Percentiles rank a stretch among this genome's conserved stretches.
Conservation (phyloP, 1,284 basidiomycete genomes). For the Ceratobasidium sp. region DNA sequence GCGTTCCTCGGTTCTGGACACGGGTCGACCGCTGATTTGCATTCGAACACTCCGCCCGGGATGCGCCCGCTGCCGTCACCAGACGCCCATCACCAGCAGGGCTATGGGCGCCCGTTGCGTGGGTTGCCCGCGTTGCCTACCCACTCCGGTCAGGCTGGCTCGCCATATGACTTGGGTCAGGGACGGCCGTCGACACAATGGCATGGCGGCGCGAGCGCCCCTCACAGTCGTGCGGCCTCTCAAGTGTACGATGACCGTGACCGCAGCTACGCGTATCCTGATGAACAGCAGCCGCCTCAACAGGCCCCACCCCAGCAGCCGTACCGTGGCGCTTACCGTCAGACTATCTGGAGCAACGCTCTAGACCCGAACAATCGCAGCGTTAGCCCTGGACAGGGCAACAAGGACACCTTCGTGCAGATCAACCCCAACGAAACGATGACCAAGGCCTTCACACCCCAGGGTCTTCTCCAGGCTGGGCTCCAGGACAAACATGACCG, state of each 20-base stretch:
- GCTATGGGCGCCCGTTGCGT: constrained; percentile 45
- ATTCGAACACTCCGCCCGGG: constrained; percentile 47
- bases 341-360: constrained; percentile 82
- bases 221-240: constrained; percentile 39
- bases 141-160: constrained; percentile 20
- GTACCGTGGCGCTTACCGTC: constrained; percentile 52
- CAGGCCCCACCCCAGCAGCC: constrained; percentile 38
- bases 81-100: constrained; percentile 44
- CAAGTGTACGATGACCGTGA: constrained; percentile 42
- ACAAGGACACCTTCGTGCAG: constrained; percentile 79
- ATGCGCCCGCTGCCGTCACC: constrained; percentile 45
- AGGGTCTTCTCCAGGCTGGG: constrained; percentile 92
- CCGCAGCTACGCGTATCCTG: constrained; percentile 19
- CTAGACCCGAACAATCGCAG: constrained; percentile 69
- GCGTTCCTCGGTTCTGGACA: constrained; percentile 44
- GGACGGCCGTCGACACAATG: constrained; percentile 9
- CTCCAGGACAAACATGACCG: constrained; percentile 94
- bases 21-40: constrained; percentile 31
- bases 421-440: constrained; percentile 73
- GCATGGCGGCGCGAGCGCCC: constrained; percentile 11
- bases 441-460: constrained; percentile 92
- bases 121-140: constrained; percentile 48
- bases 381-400: constrained; percentile 52
- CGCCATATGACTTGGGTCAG: constrained; percentile 29
- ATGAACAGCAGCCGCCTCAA: constrained; percentile 45